Conservation (phyloP, 1,139 yeast genomes). For the Entelexis sorbosivorans region DNA sequence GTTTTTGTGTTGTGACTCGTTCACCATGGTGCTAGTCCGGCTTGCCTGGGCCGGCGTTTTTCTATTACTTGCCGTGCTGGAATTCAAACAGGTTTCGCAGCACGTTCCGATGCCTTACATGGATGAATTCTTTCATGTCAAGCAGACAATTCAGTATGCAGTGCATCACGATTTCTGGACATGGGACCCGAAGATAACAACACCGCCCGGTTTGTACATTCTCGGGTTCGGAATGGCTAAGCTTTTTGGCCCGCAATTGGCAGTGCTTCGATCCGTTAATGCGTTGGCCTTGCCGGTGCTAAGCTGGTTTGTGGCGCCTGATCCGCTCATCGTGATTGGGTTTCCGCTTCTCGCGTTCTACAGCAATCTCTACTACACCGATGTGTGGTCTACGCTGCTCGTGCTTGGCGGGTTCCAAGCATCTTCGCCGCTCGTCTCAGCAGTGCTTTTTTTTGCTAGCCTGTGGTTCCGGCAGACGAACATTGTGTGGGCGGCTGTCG, state of each 20-base stretch:
- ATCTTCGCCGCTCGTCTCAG: slow-evolving; percentile 20
- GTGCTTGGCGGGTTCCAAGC: slow-evolving; percentile 42
- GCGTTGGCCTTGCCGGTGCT: slow-evolving; percentile 40
- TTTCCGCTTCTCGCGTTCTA: slow-evolving; percentile 67
- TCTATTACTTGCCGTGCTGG: background rate
- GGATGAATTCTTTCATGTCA: slow-evolving; percentile 80
- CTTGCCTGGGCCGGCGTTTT: background rate
- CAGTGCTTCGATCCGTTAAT: slow-evolving; percentile 47
- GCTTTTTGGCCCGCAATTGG: slow-evolving; percentile 4
- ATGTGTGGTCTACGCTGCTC: slow-evolving; percentile 76
- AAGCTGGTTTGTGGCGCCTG: background rate
- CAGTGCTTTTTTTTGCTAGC: slow-evolving; percentile 25
- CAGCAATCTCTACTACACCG: slow-evolving; percentile 77
- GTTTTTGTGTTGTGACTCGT: too few species aligned
- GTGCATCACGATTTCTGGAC: slow-evolving; percentile 41
- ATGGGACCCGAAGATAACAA: slow-evolving; percentile 90
- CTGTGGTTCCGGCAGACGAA: slow-evolving; percentile 82
- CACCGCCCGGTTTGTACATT: slow-evolving; percentile 87
- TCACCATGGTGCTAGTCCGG: background rate
- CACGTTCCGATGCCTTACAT: slow-evolving; percentile 28
- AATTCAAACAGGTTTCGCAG: slow-evolving; percentile 21
- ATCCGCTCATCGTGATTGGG: slow-evolving; percentile 11
- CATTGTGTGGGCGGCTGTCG: slow-evolving; percentile 70
- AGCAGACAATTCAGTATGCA: slow-evolving; percentile 64
- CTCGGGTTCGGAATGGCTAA: slow-evolving; percentile 43